Evolutionary conservation across 139 green algal genomes (phyloP), one percentile per base, ranked within the genome.

Genomic region (Edaphochlamys debaryana): DNA sequence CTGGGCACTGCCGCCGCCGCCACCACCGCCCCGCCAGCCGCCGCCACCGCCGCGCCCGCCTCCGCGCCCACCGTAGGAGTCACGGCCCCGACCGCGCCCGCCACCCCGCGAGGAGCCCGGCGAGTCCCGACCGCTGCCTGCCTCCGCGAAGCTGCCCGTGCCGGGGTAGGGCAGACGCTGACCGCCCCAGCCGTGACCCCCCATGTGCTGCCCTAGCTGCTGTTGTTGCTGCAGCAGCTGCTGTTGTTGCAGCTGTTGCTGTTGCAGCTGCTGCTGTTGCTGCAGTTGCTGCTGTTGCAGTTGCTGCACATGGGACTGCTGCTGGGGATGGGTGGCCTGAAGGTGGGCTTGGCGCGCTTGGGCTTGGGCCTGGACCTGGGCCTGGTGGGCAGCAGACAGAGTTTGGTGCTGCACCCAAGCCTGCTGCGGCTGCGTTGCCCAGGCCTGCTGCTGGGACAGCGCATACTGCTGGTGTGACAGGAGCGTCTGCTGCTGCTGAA

Each of bases 201-300:
- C 40, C 17, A 50, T 15, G 15, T n/a, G n/a, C 9, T 71, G 75
- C n/a, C 22, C 48, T 25, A 42, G 25, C 69, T 89, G 77, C 86
- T 88, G 89, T 36, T 92, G 81, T 29, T 75, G 83, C 36, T 87
- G 87, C 30, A 89, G 89, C 25, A 80, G 85, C 4, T 69, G 56
- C 36, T 45, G 40, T 45, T 69, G 67, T 64, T 84, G 84, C 69
- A 66, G 68, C 30, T 45, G 48, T 30, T 78, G 79, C 23, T 69
- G 38, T 3, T 45, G 30, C 7, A 6, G 19, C 32, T 58, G 69
- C 58, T 74, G 56, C 22, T 58, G 56, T 34, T 56, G 56, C 38
- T 58, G 56, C 2, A 58, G 38, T 45, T 27, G 22, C 29, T 69
- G 66, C 40, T 84, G 75, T 58, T 75, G 67, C 45, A 66, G 78